phyloP scores from a whole-genome alignment of 192 early-diverging fungal genomes.

The Coemansia sp. region DNA sequence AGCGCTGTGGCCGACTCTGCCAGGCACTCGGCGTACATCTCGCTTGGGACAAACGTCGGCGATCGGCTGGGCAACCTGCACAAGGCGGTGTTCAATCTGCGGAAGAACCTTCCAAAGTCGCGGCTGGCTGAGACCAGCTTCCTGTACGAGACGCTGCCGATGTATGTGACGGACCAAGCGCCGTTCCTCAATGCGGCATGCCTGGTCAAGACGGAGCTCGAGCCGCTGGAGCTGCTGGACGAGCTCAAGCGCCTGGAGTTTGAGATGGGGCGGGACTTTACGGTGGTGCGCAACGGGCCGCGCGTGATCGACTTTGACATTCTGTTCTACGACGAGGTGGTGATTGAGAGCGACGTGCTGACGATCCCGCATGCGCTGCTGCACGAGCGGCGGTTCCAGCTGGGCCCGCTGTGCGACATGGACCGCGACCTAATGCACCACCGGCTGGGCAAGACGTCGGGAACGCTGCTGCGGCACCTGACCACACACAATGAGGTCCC shows the following conservation, averaged over 20 bases:
- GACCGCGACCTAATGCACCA: constrained; percentile 89
- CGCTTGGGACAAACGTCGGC: constrained; percentile 91
- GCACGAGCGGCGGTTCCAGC: constrained; percentile 92
- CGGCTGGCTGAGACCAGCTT: constrained; percentile 87
- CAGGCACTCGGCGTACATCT: constrained; percentile 65
- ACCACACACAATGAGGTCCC: constrained; percentile 55
- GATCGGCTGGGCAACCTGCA: constrained; percentile 78
- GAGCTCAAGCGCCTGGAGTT: constrained; percentile 83
- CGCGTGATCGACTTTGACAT: constrained; percentile 96
- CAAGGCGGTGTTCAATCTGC: constrained; percentile 60
- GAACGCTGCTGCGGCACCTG: constrained; percentile 61
- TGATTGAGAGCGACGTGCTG: constrained; percentile 64
- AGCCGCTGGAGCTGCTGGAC: constrained; percentile 69
- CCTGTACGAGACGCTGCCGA: constrained; percentile 94
- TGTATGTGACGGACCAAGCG: constrained; percentile 94
- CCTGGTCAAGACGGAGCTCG: constrained; percentile 78
- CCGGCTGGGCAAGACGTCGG: constrained; percentile 72
- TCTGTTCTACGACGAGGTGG: constrained; percentile 81
- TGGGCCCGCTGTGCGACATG: constrained; percentile 93
- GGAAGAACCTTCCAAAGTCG: constrained; percentile 32
- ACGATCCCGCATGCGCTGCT: constrained; percentile 88
- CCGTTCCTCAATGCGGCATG: constrained; percentile 87
- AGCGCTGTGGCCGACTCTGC: background rate
- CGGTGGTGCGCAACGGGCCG: constrained; percentile 77
- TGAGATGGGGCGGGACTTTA: constrained; percentile 74